phyloP scores from a whole-genome alignment of 2,329 filamentous ascomycete species.

The Bimuria novae-zelandiae region DNA sequence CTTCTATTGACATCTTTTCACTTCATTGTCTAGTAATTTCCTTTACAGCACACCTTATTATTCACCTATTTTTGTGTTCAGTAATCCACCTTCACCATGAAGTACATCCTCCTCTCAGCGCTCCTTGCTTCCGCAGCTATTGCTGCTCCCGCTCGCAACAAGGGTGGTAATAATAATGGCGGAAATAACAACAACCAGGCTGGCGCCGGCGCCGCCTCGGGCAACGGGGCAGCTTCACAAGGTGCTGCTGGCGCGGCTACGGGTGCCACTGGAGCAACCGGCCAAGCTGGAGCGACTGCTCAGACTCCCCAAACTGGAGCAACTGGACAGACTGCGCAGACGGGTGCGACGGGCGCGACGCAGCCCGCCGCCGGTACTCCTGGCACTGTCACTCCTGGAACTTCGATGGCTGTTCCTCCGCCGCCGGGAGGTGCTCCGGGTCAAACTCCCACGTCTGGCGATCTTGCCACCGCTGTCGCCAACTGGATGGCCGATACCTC shows the following conservation, averaged over 20 bases:
- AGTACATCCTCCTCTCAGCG: slow-evolving; percentile 42
- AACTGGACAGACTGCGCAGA: slow-evolving; percentile 1
- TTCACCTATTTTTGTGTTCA: slow-evolving; percentile 24
- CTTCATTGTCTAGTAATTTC: slow-evolving; percentile 14
- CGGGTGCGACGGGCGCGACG: no score
- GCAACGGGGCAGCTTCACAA: neutral
- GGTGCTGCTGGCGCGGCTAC: neutral
- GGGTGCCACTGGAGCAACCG: neutral
- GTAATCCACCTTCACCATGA: slow-evolving; percentile 33
- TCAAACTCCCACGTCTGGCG: slow-evolving; percentile 30
- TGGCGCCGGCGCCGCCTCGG: slow-evolving; percentile 6
- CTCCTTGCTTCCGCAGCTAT: slow-evolving; percentile 38
- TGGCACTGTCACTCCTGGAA: neutral
- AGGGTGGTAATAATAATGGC: slow-evolving; percentile 18
- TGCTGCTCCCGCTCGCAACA: slow-evolving; percentile 37
- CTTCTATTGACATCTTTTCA: slow-evolving; percentile 25
- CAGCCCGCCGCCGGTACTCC: neutral
- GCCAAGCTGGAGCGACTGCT: neutral
- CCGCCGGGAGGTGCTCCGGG: slow-evolving; percentile 19
- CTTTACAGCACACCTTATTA: slow-evolving; percentile 16
- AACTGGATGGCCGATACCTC: slow-evolving; percentile 46
- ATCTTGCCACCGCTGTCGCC: slow-evolving; percentile 42
- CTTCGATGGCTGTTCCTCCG: slow-evolving; percentile 1
- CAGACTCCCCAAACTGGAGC: neutral
- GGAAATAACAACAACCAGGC: slow-evolving; percentile 8